These are phyloP conservation scores for Ligustrum vulgare DNA, from an alignment of 257 asterid genomes.

Conservation along the genomic window DNA sequence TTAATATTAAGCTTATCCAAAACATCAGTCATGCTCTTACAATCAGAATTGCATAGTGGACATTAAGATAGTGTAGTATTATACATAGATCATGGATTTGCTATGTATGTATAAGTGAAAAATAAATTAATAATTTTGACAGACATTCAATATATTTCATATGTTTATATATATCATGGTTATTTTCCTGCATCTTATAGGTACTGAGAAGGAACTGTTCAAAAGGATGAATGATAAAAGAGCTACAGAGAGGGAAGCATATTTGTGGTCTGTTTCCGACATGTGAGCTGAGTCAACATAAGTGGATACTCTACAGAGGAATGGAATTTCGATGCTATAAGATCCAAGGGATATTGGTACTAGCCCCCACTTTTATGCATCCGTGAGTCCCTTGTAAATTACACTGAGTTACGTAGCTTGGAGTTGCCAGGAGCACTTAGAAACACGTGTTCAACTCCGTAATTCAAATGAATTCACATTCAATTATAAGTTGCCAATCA, in stretches of 20 bases:
- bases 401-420: too few relatives aligned
- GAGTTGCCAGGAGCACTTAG: too few relatives aligned
- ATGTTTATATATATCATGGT: background rate
- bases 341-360: too few relatives aligned
- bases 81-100: background rate
- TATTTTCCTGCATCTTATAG: conserved; percentile 29
- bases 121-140: background rate
- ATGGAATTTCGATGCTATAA: too few relatives aligned
- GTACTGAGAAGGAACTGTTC: conserved; percentile 68
- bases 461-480: too few relatives aligned
- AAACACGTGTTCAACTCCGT: too few relatives aligned
- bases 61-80: background rate
- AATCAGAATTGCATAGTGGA: background rate
- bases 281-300: conserved; percentile 39
- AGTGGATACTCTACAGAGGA: background rate
- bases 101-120: background rate
- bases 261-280: conserved; percentile 79
- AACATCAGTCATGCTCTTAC: background rate
- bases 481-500: too few relatives aligned
- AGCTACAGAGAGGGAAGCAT: conserved; percentile 83
- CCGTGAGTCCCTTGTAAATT: too few relatives aligned
- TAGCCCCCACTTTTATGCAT: too few relatives aligned
- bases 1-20: background rate
- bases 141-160: too few relatives aligned
- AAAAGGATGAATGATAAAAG: conserved; percentile 66